A percentile compares a stretch with the other conserved stretches of the same genome.
Evolutionary conservation across 2,329 filamentous ascomycete species (phyloP).

Genomic region (Tolypocladium amazonense): DNA sequence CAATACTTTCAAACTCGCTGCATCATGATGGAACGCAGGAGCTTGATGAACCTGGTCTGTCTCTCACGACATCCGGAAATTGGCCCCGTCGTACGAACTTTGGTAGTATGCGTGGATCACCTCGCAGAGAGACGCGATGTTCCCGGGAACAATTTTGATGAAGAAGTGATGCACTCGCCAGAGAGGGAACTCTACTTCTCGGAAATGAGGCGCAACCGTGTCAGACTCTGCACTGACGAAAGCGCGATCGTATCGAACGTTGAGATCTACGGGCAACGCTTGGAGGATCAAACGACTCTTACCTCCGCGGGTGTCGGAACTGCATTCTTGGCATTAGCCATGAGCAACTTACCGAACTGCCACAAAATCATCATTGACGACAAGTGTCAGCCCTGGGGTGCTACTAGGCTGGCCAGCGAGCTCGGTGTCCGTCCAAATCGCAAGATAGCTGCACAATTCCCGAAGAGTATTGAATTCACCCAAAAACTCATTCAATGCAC

Average conservation of each 20-base stretch:
- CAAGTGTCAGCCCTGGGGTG: background rate
- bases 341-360: background rate
- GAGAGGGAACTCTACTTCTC: too few relatives aligned
- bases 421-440: background rate
- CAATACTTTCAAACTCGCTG: background rate
- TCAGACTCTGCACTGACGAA: too few relatives aligned
- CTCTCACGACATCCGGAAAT: background rate
- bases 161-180: too few relatives aligned
- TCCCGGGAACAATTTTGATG: too few relatives aligned
- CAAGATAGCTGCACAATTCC: too few relatives aligned
- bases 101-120: background rate
- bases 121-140: background rate
- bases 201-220: too few relatives aligned
- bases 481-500: background rate
- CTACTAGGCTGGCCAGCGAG: background rate
- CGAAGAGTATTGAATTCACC: background rate
- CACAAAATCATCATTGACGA: background rate
- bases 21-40: background rate
- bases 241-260: too few relatives aligned
- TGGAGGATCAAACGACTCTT: background rate
- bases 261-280: too few relatives aligned
- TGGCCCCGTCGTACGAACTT: background rate
- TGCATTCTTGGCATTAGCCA: background rate
- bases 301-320: background rate
- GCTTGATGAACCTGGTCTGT: background rate